These are phyloP conservation scores for Eucalyptus erythrocorys DNA, from an alignment of 345 rosid species.

Conservation along the genomic window DNA sequence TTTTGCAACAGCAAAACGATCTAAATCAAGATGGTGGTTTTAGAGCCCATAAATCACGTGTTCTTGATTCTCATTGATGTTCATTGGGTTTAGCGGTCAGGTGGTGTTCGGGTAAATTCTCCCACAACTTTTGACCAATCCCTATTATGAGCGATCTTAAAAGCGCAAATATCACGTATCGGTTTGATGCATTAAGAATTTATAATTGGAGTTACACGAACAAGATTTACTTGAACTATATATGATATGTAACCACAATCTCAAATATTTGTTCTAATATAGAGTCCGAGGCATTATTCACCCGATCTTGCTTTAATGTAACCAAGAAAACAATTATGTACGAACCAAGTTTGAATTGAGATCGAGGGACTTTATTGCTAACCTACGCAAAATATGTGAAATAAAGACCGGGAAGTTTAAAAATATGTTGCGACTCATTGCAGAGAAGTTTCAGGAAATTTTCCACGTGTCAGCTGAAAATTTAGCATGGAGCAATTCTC, in stretches of 20 bases:
- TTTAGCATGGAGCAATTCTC: not conserved
- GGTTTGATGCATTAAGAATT: accelerated
- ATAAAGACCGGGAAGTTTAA: not conserved
- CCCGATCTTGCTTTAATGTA: not conserved
- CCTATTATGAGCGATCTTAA: not conserved
- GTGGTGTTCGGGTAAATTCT: accelerated
- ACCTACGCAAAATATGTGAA: not conserved
- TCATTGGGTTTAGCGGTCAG: not conserved
- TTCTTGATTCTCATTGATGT: not conserved
- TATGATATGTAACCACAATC: no score
- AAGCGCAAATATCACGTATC: not conserved
- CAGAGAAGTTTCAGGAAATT: not conserved
- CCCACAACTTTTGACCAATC: not conserved
- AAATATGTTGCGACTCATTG: not conserved
- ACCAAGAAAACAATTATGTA: not conserved
- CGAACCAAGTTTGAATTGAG: not conserved
- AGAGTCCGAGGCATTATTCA: not conserved
- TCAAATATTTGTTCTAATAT: not conserved
- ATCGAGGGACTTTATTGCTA: not conserved
- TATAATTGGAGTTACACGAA: not conserved
- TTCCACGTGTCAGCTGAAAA: not conserved
- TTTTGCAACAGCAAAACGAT: not conserved
- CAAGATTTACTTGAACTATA: not conserved
- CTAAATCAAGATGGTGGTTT: no score
- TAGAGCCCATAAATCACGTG: no score